phyloP scores from a whole-genome alignment of 371 early-diverging fungal genomes.

The Actinomucor elegans region DNA sequence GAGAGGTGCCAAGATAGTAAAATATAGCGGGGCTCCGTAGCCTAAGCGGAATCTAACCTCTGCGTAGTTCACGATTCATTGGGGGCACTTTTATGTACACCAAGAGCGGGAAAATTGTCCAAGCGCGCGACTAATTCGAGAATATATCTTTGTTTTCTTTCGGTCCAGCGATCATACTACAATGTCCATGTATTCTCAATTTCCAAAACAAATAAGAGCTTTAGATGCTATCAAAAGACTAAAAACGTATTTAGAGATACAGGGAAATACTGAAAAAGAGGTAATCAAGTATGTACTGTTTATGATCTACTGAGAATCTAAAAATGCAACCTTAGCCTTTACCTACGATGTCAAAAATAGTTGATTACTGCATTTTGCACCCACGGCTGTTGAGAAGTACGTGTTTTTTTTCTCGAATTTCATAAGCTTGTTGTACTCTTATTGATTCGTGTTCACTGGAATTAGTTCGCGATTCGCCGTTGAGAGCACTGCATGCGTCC shows the following conservation, averaged over 20 bases:
- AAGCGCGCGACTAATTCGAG: no score
- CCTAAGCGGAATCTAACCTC: no score
- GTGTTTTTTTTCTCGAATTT: neutral
- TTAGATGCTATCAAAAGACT: slow-evolving; percentile 6
- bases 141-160: no score
- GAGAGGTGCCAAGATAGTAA: no score
- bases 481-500: slow-evolving; percentile 11
- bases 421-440: neutral
- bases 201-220: slow-evolving; percentile 16
- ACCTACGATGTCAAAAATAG: slow-evolving; percentile 20
- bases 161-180: no score
- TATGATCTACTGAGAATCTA: neutral
- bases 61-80: no score
- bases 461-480: slow-evolving; percentile 20
- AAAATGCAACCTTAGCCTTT: slow-evolving; percentile 15
- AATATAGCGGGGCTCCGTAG: no score
- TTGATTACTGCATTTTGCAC: slow-evolving; percentile 9
- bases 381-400: slow-evolving; percentile 17
- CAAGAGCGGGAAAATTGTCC: no score
- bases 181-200: no score
- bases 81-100: no score
- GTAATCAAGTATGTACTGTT: neutral
- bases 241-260: slow-evolving; percentile 7
- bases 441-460: neutral
- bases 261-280: slow-evolving; percentile 10